Evolutionary conservation across 306 rosid genomes (phyloP), one percentile per base, ranked within the genome.

Genomic region (Pterocarpus santalinus): DNA sequence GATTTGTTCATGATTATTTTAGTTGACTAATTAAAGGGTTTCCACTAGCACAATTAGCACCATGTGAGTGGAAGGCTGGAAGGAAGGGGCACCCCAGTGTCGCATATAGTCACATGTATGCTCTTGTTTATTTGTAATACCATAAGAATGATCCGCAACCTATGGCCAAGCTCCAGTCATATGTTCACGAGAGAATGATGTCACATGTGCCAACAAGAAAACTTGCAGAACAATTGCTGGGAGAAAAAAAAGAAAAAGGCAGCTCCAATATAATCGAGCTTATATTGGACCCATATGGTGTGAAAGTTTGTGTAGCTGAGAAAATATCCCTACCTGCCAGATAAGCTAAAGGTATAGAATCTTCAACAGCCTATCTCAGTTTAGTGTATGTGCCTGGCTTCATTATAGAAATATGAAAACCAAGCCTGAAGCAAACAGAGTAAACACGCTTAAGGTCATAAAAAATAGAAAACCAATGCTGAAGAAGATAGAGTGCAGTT

Each of bases 261-360:
- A 14, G 8, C 35, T 8, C 52, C 41, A 22, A 22, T 43, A 1
- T 9, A 43, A 43, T 43, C 9, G 52, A 43, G 38, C 7, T 69
- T 13, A 52, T 7, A 66, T 66, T 49, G 44, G 28, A 13, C 57
- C 15, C 9, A 41, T 58, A 22, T 22, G 57, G 15, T 13, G 39
- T 60, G 30, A 39, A 5, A 17, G 28, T 16, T n/a, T 49, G 72
- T 8, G 14, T 10, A 3, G 65, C 53, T 51, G 64, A 76, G 22
- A 76, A 16, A 49, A 32, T 64, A 43, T 43, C 47, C 63, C 34
- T 43, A 4, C 12, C 14, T 15, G 56, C 10, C 61, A 75, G 34
- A 46, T 32, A 44, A 75, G 47, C 36, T 41, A 41, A 67, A 57
- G 62, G 57, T 69, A 76, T 35, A 58, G 68, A 58, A 57, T 33